Evolutionary conservation across 768 basidiomycete species (phyloP), one percentile per base, ranked within the genome.

Genomic region (Psilocybe cyanescens): DNA sequence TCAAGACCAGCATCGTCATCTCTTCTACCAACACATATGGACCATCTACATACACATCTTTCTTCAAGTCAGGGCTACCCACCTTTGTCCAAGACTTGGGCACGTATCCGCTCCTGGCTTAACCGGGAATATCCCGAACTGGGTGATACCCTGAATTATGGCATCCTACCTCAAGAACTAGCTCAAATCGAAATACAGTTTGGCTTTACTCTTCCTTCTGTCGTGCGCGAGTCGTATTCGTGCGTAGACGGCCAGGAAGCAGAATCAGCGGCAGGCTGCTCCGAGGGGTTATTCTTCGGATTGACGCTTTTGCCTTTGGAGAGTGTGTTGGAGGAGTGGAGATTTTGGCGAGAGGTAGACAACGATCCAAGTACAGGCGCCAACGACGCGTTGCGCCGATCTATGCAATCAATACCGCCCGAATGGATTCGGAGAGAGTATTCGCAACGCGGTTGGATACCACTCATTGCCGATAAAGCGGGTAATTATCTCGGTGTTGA

Each of bases 401-500:
- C 83, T 17, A 97, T 97, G 97, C 85, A 87, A 57, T 93, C 93
- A 11, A 88, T 97, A 64, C 97, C 97, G 1, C 86, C 91, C 2
- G 85, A 86, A 4, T 99, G 94, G 92, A 86, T 99, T 67, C 87
- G 91, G 70, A 84, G 81, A 65, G 89, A 90, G 59, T 99, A 99
- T 76, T 96, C 96, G 16, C 91, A 92, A 70, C 85, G 93, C 57
- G 97, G 97, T 7, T 99, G 97, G 97, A 86, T 99, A 67, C 97
- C 97, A 33, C 88, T 99, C 63, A 85, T 97, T 59, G 89, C 89
- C 41, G 97, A 99, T 77, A 92, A 94, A 67, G 88, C 86, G 31
- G 97, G 97, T 33, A 99, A 99, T 76, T 99, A 99, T 72, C 84
- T 99, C 61, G 97, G 97, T 58, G 83, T 99, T 50, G 97, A 99